phyloP scores from a whole-genome alignment of 495 filamentous ascomycete species.

The Penicillium nucicola region DNA sequence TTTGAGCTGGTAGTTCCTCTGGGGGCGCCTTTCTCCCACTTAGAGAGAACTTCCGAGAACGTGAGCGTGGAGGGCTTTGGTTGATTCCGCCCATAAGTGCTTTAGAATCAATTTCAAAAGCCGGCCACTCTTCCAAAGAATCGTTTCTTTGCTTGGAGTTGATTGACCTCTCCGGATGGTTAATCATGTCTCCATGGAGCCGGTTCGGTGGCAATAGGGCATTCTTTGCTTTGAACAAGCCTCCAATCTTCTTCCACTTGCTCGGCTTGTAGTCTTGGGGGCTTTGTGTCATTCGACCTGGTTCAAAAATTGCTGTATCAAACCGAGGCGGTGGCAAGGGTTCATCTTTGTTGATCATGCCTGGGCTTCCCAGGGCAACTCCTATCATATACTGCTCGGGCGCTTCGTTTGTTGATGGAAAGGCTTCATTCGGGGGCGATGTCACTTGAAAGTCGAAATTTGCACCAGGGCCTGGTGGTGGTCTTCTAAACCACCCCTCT shows the following conservation, averaged over 20 bases:
- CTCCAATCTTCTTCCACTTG: conserved; percentile 58
- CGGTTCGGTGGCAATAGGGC: conserved; percentile 23
- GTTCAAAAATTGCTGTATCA: conserved; percentile 11
- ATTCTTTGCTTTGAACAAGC: conserved; percentile 47
- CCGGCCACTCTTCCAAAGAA: conserved; percentile 33
- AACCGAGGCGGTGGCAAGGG: conserved; percentile 21
- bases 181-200: background rate
- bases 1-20: conserved; percentile 6
- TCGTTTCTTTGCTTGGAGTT: conserved; percentile 3
- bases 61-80: conserved; percentile 5
- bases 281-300: conserved; percentile 7
- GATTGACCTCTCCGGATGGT: background rate
- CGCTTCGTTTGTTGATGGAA: conserved; percentile 9
- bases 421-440: conserved; percentile 26
- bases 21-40: conserved; percentile 13
- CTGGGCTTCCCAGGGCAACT: conserved; percentile 54
- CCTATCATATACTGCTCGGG: conserved; percentile 42
- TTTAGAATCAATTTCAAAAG: conserved; percentile 16
- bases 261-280: conserved; percentile 38
- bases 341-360: conserved; percentile 25
- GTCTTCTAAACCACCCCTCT: conserved; percentile 19
- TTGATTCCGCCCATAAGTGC: background rate
- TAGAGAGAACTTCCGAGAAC: conserved; percentile 14
- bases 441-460: conserved; percentile 41
- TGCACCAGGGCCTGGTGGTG: conserved; percentile 7